phyloP scores from a whole-genome alignment of 2,329 filamentous ascomycete genomes.

The Botrytis elliptica region DNA sequence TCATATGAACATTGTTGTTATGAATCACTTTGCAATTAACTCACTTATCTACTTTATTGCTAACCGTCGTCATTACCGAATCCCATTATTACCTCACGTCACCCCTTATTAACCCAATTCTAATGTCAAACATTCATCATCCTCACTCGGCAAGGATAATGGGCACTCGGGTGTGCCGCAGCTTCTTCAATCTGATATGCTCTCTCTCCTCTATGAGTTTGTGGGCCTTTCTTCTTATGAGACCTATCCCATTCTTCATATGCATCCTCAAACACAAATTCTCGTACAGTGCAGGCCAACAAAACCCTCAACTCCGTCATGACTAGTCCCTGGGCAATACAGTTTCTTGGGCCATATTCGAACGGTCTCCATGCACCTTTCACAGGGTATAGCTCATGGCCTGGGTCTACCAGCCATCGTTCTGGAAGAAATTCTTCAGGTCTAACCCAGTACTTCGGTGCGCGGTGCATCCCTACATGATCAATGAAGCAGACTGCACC shows the following conservation, averaged over 20 bases:
- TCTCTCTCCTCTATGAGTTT: neutral
- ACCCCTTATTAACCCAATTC: neutral
- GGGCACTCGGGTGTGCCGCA: neutral
- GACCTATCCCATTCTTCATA: conserved; percentile 6
- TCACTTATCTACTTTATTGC: neutral
- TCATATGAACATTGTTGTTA: neutral
- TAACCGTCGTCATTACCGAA: neutral
- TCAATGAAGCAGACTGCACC: neutral
- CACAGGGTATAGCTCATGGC: conserved; percentile 32
- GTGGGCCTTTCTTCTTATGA: neutral
- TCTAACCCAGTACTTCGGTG: conserved; percentile 41
- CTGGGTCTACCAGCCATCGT: conserved; percentile 44
- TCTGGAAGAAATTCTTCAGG: conserved; percentile 49
- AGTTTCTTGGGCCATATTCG: conserved; percentile 7
- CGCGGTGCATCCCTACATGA: neutral
- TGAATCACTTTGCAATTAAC: neutral
- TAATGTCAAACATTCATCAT: neutral
- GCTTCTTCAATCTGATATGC: neutral
- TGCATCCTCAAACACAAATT: conserved; percentile 4
- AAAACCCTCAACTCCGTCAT: conserved; percentile 49
- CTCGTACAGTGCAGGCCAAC: conserved; percentile 41
- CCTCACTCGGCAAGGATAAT: conserved; percentile 1
- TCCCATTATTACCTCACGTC: neutral
- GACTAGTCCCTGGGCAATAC: conserved; percentile 47
- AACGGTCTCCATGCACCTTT: conserved; percentile 10